phyloP scores from a whole-genome alignment of 2,329 filamentous ascomycete species.

The Coniosporium tulheliwenetii region DNA sequence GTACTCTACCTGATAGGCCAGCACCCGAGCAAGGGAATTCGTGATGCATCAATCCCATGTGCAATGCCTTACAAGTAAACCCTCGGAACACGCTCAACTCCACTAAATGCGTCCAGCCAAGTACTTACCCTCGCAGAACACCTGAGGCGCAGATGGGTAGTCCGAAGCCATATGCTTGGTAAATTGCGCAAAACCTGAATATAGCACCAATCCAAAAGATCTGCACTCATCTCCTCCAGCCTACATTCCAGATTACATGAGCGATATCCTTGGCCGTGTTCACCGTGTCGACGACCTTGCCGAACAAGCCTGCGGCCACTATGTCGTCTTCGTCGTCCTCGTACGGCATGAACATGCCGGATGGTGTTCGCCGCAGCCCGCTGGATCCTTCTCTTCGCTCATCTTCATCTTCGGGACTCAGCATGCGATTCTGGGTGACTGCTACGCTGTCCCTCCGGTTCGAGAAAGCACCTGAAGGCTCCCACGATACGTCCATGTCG shows the following conservation, averaged over 20 bases:
- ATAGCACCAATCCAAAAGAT: no score
- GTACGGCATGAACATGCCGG: constrained; percentile 84
- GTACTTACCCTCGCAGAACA: no score
- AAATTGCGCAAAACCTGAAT: no score
- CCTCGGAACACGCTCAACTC: no score
- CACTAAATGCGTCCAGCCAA: no score
- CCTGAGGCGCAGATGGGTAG: no score
- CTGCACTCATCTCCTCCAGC: constrained; percentile 30
- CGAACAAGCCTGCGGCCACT: constrained; percentile 47
- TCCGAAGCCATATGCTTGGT: no score
- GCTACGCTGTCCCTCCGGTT: constrained; percentile 17
- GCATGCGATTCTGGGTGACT: constrained; percentile 11
- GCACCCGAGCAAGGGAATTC: no score
- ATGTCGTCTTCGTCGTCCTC: constrained; percentile 55
- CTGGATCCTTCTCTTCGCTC: constrained; percentile 16
- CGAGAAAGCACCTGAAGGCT: constrained; percentile 21
- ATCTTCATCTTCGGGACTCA: constrained; percentile 27
- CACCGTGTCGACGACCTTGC: constrained; percentile 64
- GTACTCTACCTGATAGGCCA: no score
- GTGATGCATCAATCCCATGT: no score
- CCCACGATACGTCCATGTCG: constrained; percentile 26
- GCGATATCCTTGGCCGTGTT: constrained; percentile 50
- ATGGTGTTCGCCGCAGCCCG: constrained; percentile 62
- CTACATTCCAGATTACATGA: constrained; percentile 52
- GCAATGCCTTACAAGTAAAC: no score